Percentiles rank a stretch among this genome's conserved stretches.
phyloP scores from a whole-genome alignment of 345 rosid species.

The Theobroma cacao region DNA sequence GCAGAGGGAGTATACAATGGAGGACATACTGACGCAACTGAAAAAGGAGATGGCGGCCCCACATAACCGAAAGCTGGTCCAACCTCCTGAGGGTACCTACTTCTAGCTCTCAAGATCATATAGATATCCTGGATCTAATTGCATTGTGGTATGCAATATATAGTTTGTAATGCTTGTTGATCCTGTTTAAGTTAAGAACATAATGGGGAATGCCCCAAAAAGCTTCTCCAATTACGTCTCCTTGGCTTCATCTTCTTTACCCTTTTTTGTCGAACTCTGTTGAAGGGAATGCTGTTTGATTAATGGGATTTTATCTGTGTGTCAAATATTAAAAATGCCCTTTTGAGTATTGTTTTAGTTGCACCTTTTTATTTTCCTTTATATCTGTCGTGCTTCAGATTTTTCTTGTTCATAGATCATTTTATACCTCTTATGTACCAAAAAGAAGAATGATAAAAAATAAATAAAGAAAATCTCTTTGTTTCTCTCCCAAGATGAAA shows the following conservation, averaged over 20 bases:
- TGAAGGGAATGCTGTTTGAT: conserved; percentile 27
- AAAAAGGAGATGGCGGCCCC: conserved; percentile 78
- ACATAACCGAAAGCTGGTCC: conserved; percentile 77
- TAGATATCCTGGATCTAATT: conserved; percentile 23
- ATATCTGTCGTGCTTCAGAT: neutral
- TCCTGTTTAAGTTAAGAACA: conserved; percentile 38
- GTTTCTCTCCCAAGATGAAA: neutral
- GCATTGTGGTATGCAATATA: conserved; percentile 39
- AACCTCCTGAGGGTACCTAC: conserved; percentile 83
- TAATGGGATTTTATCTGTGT: conserved; percentile 27
- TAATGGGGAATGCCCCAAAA: conserved; percentile 38
- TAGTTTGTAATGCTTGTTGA: conserved; percentile 46
- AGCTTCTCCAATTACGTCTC: conserved; percentile 30
- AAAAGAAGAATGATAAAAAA: neutral
- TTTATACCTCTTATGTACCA: neutral
- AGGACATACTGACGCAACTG: conserved; percentile 68
- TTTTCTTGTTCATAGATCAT: neutral
- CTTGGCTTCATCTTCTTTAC: conserved; percentile 35
- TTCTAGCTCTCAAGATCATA: conserved; percentile 45
- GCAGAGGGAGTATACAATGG: conserved; percentile 81
- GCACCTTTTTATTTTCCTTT: neutral
- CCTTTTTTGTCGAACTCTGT: conserved; percentile 31
- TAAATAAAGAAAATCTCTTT: no score
- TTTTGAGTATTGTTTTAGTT: neutral
- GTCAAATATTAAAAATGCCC: conserved; percentile 10